phyloP scores from a whole-genome alignment of 2,329 filamentous ascomycete species.

The Fusarium kyushuense region DNA sequence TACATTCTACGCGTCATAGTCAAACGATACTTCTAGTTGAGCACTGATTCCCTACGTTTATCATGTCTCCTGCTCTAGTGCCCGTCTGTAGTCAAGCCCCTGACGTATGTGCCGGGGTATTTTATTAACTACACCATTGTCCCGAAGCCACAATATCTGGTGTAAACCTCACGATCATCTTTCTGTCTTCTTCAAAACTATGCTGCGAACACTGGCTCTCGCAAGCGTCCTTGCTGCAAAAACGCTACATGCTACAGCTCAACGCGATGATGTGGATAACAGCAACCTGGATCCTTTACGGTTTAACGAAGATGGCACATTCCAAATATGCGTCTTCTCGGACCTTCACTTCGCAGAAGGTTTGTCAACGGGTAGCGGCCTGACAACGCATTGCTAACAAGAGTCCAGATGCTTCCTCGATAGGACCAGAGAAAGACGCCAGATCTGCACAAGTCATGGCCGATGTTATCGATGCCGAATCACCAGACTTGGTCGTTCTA shows the following conservation, averaged over 20 bases:
- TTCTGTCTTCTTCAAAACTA: background rate
- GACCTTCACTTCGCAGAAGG: slow-evolving; percentile 40
- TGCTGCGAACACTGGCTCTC: slow-evolving; percentile 23
- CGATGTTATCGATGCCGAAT: slow-evolving; percentile 50
- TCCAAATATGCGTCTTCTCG: slow-evolving; percentile 38
- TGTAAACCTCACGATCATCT: background rate
- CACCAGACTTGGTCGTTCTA: slow-evolving; percentile 70
- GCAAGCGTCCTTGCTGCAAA: slow-evolving; percentile 10
- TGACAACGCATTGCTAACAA: background rate
- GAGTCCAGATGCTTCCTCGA: slow-evolving; percentile 22
- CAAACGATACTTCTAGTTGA: background rate
- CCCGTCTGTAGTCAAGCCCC: background rate
- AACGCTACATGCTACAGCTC: slow-evolving; percentile 2
- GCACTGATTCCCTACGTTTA: background rate
- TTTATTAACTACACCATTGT: background rate
- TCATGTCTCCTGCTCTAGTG: background rate
- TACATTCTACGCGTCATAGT: slow-evolving; percentile 28
- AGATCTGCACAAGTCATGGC: slow-evolving; percentile 53
- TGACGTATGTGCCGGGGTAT: background rate
- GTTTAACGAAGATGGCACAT: slow-evolving; percentile 28
- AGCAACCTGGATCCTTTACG: slow-evolving; percentile 27
- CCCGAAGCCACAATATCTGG: background rate
- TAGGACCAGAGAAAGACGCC: slow-evolving; percentile 54
- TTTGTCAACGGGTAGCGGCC: background rate
- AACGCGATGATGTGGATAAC: slow-evolving; percentile 22